Percentiles rank a stretch among this genome's conserved stretches.
Conservation (phyloP, 495 filamentous ascomycete genomes). For the Penicillium desertorum region DNA sequence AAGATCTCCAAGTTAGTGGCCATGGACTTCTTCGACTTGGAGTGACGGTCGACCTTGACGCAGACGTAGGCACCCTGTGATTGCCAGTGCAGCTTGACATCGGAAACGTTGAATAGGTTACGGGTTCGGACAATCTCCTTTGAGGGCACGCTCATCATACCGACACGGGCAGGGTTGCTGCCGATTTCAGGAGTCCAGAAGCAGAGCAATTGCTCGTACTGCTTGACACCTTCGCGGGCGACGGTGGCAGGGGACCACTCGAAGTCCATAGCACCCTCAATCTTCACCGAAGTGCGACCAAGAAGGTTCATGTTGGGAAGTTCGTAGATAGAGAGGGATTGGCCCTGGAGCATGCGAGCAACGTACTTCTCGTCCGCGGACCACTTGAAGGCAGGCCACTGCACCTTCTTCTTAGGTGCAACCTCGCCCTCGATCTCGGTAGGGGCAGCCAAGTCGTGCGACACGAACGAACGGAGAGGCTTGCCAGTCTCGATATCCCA, state of each 20-base stretch:
- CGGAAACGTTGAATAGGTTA: conserved; percentile 95
- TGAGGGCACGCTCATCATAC: conserved; percentile 90
- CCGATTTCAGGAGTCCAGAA: conserved; percentile 99
- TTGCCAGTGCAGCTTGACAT: conserved; percentile 95
- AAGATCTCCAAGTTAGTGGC: conserved; percentile 98
- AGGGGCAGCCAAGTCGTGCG: conserved; percentile 68
- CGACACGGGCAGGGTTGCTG: conserved; percentile 96
- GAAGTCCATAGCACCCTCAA: conserved; percentile 95
- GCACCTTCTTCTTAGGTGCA: conserved; percentile 84
- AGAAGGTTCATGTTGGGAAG: conserved; percentile 87
- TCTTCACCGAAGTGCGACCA: conserved; percentile 85
- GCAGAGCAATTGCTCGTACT: conserved; percentile 91
- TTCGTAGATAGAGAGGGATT: conserved; percentile 93
- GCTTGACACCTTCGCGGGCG: conserved; percentile 75
- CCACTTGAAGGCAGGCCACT: conserved; percentile 99
- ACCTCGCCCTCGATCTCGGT: conserved; percentile 58
- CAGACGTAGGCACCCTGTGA: conserved; percentile 90
- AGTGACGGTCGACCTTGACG: conserved; percentile 98
- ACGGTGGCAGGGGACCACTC: conserved; percentile 90
- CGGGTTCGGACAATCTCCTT: conserved; percentile 90
- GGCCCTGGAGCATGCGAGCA: conserved; percentile 81
- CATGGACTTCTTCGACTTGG: conserved; percentile 96
- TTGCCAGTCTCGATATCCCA: conserved; percentile 94
- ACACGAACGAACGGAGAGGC: conserved; percentile 86
- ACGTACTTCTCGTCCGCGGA: conserved; percentile 96